phyloP scores from a whole-genome alignment of 2,329 filamentous ascomycete genomes.

The Paecilomyces variotii region DNA sequence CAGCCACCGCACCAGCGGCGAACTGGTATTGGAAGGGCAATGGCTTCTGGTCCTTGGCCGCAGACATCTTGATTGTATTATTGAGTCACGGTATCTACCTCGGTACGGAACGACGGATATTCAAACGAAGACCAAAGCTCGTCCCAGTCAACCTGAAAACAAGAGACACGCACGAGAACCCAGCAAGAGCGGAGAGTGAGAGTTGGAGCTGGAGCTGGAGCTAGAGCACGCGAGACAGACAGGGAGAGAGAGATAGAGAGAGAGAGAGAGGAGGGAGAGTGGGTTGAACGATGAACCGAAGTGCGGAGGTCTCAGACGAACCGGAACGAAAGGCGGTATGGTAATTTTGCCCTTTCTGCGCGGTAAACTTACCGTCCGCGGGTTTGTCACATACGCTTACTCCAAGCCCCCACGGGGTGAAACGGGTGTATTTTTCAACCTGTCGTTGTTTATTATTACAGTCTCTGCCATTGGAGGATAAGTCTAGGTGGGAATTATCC shows the following conservation, averaged over 20 bases:
- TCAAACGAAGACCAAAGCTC: neutral
- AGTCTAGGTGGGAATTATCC: neutral
- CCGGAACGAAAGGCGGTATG: neutral
- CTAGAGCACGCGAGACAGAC: neutral
- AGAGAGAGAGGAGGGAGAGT: constrained; percentile 8
- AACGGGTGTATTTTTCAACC: neutral
- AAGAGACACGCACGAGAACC: neutral
- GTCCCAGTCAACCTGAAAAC: neutral
- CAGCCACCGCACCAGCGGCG: constrained; percentile 89
- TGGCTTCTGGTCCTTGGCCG: constrained; percentile 54
- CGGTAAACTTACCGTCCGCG: neutral
- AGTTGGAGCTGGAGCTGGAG: constrained; percentile 3
- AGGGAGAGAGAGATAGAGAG: constrained; percentile 7
- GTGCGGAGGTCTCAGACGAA: neutral
- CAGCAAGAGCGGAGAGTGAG: constrained; percentile 5
- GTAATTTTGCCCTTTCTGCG: neutral
- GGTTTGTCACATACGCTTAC: too few relatives aligned
- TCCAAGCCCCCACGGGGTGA: neutral
- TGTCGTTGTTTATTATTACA: neutral
- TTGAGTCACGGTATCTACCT: constrained; percentile 4
- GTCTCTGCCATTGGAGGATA: neutral
- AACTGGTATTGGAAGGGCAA: constrained; percentile 94
- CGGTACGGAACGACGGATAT: neutral
- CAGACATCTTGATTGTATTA: constrained; percentile 47
- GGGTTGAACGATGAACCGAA: neutral